A percentile compares a stretch with the other conserved stretches of the same genome.
phyloP scores from a whole-genome alignment of 495 filamentous ascomycete species.

The Hyaloscypha finlandica region DNA sequence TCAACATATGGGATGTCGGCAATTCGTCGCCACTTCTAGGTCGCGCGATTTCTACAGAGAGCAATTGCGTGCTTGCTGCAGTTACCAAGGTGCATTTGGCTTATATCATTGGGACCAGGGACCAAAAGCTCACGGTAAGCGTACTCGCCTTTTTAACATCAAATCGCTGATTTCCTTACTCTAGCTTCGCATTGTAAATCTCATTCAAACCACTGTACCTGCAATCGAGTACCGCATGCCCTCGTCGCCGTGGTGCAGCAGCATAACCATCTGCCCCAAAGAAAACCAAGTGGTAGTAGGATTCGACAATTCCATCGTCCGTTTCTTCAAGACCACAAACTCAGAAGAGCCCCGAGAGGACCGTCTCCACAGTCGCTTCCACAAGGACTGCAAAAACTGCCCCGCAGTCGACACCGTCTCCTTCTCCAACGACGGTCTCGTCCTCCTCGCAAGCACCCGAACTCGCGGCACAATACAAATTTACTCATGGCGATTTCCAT shows the following conservation, averaged over 20 bases:
- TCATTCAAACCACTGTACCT: slow-evolving; percentile 28
- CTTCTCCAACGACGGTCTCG: slow-evolving; percentile 40
- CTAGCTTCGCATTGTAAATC: slow-evolving; percentile 40
- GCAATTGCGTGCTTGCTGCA: slow-evolving; percentile 40
- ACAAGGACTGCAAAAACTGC: slow-evolving; percentile 34
- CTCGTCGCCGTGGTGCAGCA: slow-evolving; percentile 40
- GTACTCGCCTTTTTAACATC: no score
- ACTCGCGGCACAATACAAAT: slow-evolving; percentile 36
- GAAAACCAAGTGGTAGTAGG: slow-evolving; percentile 41
- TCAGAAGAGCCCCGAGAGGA: slow-evolving; percentile 39
- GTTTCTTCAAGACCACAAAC: slow-evolving; percentile 37
- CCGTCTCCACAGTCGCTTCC: slow-evolving; percentile 34
- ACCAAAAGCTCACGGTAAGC: slow-evolving; percentile 41
- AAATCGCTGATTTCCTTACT: background rate
- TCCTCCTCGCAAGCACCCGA: slow-evolving; percentile 39
- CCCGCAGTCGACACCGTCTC: slow-evolving; percentile 39
- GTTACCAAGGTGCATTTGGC: slow-evolving; percentile 36
- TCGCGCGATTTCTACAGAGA: slow-evolving; percentile 35
- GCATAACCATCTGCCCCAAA: slow-evolving; percentile 36
- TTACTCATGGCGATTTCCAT: slow-evolving; percentile 39
- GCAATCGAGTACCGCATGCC: slow-evolving; percentile 40
- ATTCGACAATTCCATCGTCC: slow-evolving; percentile 39
- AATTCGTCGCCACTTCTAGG: slow-evolving; percentile 34
- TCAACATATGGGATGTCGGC: slow-evolving; percentile 41
- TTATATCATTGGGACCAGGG: slow-evolving; percentile 40